Evolutionary conservation across 768 basidiomycete species (phyloP).

Genomic region (Phanerochaete sordida): DNA sequence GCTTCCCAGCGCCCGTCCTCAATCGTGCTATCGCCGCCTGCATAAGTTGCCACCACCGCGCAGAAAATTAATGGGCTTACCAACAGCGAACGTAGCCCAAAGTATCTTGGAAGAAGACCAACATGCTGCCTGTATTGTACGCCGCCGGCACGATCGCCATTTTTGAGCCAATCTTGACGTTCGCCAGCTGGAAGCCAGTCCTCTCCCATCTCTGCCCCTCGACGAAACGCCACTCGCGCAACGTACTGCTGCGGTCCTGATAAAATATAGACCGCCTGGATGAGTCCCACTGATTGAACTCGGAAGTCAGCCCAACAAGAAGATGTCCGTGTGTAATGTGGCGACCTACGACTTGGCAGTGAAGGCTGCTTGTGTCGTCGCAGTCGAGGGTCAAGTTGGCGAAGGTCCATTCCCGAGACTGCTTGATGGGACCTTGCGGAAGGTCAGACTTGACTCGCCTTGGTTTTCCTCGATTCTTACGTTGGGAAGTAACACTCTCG

Average conservation of each 20-base stretch:
- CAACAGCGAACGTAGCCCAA: background rate
- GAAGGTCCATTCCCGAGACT: background rate
- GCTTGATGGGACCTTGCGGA: background rate
- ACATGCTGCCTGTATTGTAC: background rate
- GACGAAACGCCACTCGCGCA: background rate
- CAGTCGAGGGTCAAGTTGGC: background rate
- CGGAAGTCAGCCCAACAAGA: background rate
- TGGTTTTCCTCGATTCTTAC: background rate
- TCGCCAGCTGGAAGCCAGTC: background rate
- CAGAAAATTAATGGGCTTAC: background rate
- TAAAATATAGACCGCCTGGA: background rate
- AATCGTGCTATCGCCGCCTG: background rate
- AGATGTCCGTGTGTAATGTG: background rate
- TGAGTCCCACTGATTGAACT: background rate
- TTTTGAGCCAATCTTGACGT: background rate
- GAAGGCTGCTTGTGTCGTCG: background rate
- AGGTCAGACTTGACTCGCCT: background rate
- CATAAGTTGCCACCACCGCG: background rate
- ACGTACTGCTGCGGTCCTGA: background rate
- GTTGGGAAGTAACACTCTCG: background rate
- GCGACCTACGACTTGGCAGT: background rate
- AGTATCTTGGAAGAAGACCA: background rate
- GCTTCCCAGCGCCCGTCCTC: background rate
- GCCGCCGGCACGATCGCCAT: background rate
- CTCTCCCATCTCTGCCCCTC: background rate